Conservation (phyloP, 768 basidiomycete genomes). For the Cystobasidium tubakii region DNA sequence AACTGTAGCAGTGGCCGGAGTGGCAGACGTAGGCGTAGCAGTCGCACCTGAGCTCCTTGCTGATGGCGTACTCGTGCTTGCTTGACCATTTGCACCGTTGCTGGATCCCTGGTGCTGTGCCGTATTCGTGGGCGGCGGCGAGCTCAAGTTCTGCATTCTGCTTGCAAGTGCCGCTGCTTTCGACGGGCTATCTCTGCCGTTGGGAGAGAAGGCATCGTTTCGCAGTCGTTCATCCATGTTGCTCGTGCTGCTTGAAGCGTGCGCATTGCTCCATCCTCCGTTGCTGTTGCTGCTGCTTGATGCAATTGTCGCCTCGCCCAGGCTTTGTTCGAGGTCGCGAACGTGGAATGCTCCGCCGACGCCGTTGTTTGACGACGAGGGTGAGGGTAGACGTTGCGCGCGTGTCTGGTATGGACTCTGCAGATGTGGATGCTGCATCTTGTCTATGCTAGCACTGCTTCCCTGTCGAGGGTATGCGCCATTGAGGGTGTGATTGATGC, state of each 20-base stretch:
- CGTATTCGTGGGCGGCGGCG: neutral
- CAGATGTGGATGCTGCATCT: conserved; percentile 16
- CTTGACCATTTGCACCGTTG: neutral
- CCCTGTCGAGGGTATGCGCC: neutral
- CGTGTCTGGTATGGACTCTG: neutral
- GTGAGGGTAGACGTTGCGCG: neutral
- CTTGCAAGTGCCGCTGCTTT: neutral
- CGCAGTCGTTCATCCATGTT: neutral
- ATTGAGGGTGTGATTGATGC: neutral
- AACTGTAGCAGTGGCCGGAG: neutral
- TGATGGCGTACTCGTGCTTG: neutral
- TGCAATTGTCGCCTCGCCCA: neutral
- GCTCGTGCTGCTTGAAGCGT: neutral
- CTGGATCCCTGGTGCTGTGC: neutral
- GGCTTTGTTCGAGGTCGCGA: neutral
- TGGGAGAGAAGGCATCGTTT: neutral
- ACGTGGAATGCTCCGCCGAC: conserved; percentile 1
- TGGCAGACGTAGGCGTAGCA: neutral
- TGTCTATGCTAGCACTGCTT: conserved; percentile 3
- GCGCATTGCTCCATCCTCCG: neutral
- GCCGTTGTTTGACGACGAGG: neutral
- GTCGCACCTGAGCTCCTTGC: neutral
- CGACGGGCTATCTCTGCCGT: conserved; percentile 1
- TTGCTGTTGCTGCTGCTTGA: neutral
- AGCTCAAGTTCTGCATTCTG: neutral